Base-by-base conservation (phyloP, 1,284 basidiomycete genomes). In the Ganoderma leucocontextum region DNA sequence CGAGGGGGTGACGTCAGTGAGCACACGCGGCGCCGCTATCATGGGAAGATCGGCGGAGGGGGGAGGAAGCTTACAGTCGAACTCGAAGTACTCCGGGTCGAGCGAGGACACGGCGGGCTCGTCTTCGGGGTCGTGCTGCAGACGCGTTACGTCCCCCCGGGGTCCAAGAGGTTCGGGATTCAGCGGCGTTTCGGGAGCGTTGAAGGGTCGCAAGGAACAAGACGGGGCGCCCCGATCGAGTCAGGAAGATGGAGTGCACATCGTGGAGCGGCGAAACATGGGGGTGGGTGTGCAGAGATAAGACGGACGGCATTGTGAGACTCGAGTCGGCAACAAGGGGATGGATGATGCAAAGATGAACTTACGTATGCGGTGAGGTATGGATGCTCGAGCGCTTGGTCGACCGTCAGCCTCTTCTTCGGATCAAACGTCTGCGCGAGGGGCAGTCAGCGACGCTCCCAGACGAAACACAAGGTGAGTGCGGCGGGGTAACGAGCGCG, bases 21-120 rank as follows among this genome's bases (percentile, higher is more conserved):
- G 22, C 13, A 39, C 52, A 25, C 25, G 49, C 17, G 41, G 22
- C 36, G 22, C 42, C 39, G n/a, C n/a, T 22, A 57, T 22, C 59
- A 29, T 42, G 9, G 52, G 53, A 53, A 57, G 55, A 41, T 17
- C 22, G 62, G 42, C 25, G 42, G 42, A 25, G 39, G 12, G 17
- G 33, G 49, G n/a, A n/a, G 29, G 47, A 33, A 42, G 79, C 89
- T 78, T 76, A 91, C 89, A 83, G 78, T 95, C 93, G 77, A 95
- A 96, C 77, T 96, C 89, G 80, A 97, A 97, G 79, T 95, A 95
- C 65, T 89, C 88, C 13, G 94, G 89, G 75, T 92, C 91, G 49
- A 96, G 84, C 4, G 93, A 89, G 63, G 85, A 83, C n/a, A 90
- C 89, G 42, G 83, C 83, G 2, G 94, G 94, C 78, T 96, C 95